Evolutionary conservation across 108 stramenopile genomes (phyloP).

Genomic region (Nitzschia sp.): DNA sequence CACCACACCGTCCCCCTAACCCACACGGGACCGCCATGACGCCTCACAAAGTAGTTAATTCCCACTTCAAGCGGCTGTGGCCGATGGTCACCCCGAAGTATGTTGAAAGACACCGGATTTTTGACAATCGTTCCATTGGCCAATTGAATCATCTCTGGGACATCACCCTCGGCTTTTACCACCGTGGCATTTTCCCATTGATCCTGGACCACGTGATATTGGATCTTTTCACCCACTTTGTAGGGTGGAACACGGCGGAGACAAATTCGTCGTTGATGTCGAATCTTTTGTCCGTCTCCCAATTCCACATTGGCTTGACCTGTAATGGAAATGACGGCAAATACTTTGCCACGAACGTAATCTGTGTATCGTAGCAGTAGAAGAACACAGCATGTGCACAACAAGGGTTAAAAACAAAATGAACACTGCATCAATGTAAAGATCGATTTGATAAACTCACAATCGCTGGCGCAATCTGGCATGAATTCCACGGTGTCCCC

Average conservation of each 20-base stretch:
- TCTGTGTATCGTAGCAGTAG: background rate
- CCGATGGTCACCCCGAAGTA: no score
- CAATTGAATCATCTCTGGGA: no score
- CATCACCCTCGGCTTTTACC: no score
- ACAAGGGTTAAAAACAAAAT: no score
- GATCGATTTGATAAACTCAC: constrained; percentile 1
- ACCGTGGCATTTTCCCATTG: no score
- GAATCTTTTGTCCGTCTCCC: constrained; percentile 6
- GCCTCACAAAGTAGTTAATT: no score
- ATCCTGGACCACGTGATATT: no score
- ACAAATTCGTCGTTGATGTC: constrained; percentile 13
- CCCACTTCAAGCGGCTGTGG: no score
- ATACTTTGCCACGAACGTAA: background rate
- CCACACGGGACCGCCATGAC: no score
- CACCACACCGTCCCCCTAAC: no score
- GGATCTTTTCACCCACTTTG: constrained; percentile 25
- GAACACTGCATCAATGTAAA: background rate
- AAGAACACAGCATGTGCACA: background rate
- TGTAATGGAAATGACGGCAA: background rate
- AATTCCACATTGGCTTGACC: background rate
- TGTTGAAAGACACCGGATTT: no score
- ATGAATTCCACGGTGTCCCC: constrained; percentile 47
- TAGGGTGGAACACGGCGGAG: constrained; percentile 33
- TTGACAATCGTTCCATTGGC: no score
- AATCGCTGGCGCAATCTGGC: background rate